phyloP scores from a whole-genome alignment of 2,329 filamentous ascomycete genomes.

The Lachnellula occidentalis region DNA sequence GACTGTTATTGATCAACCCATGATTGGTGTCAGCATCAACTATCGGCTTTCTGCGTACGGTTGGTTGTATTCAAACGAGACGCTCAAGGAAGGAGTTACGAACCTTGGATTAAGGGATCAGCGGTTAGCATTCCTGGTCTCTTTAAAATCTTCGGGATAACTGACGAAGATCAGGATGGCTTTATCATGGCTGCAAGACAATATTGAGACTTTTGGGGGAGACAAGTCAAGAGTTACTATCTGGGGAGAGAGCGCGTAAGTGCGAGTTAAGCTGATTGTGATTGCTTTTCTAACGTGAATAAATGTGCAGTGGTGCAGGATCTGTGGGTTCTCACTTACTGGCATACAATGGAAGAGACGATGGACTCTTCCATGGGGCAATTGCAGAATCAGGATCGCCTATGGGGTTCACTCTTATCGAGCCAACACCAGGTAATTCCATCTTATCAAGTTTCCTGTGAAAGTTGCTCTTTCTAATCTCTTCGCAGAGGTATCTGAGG shows the following conservation, averaged over 20 bases:
- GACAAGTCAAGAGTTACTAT: slow-evolving; percentile 34
- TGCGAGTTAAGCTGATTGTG: not conserved
- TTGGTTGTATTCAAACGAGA: slow-evolving; percentile 37
- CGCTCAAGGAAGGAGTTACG: slow-evolving; percentile 34
- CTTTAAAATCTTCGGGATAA: not conserved
- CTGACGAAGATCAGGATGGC: slow-evolving; percentile 20
- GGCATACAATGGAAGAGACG: slow-evolving; percentile 42
- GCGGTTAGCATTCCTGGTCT: slow-evolving; percentile 8
- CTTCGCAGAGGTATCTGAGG: slow-evolving; percentile 9
- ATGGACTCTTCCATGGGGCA: slow-evolving; percentile 46
- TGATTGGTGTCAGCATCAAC: slow-evolving; percentile 41
- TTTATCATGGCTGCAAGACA: slow-evolving; percentile 37
- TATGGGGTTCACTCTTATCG: not conserved
- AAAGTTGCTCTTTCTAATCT: not conserved
- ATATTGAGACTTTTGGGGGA: slow-evolving; percentile 37
- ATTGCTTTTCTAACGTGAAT: not conserved
- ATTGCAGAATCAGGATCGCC: slow-evolving; percentile 43
- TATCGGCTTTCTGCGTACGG: slow-evolving; percentile 42
- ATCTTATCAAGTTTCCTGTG: not conserved
- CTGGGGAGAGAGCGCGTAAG: slow-evolving; percentile 36
- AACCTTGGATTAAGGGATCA: slow-evolving; percentile 41
- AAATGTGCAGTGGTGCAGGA: slow-evolving; percentile 27
- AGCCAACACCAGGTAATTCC: not conserved
- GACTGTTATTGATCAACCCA: slow-evolving; percentile 36
- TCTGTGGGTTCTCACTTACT: slow-evolving; percentile 40